phyloP scores from a whole-genome alignment of 176 grass and related monocot species.

The Zea luxurians region DNA sequence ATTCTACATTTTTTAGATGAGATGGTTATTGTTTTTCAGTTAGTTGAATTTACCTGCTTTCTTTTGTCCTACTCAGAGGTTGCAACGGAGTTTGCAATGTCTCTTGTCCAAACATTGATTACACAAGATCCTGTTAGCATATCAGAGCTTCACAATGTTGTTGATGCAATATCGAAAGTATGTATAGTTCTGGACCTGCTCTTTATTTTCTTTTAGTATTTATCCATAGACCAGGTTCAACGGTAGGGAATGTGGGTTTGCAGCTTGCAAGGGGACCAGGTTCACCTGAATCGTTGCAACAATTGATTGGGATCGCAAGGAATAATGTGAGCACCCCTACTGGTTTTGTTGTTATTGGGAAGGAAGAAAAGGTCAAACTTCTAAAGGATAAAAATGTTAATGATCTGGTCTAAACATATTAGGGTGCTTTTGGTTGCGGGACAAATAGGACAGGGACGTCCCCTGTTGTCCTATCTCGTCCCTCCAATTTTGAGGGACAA shows the following conservation, averaged over 20 bases:
- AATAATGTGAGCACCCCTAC: constrained; percentile 48
- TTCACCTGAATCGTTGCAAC: constrained; percentile 70
- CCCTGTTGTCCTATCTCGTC: too few relatives aligned
- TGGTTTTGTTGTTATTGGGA: constrained; percentile 42
- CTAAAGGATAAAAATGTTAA: constrained; percentile 70
- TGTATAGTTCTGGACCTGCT: background rate
- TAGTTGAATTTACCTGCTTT: background rate
- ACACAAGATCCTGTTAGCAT: constrained; percentile 67
- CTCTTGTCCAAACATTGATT: constrained; percentile 80
- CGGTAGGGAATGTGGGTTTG: constrained; percentile 14
- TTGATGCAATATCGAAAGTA: constrained; percentile 74
- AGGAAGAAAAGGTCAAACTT: constrained; percentile 71
- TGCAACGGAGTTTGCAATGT: constrained; percentile 78
- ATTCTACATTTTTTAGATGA: background rate
- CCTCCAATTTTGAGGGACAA: too few relatives aligned
- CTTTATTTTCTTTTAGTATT: constrained; percentile 17
- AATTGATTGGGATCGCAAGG: constrained; percentile 65
- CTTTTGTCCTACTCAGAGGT: constrained; percentile 49
- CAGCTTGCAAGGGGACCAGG: constrained; percentile 76
- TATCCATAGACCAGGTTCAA: background rate
- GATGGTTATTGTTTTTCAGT: background rate
- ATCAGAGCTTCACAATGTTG: constrained; percentile 65
- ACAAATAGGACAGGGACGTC: too few relatives aligned
- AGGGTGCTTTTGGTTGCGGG: too few relatives aligned
- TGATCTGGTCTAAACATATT: constrained; percentile 11